Conservation (phyloP, 116 monocot species). For the Posidonia oceanica region DNA sequence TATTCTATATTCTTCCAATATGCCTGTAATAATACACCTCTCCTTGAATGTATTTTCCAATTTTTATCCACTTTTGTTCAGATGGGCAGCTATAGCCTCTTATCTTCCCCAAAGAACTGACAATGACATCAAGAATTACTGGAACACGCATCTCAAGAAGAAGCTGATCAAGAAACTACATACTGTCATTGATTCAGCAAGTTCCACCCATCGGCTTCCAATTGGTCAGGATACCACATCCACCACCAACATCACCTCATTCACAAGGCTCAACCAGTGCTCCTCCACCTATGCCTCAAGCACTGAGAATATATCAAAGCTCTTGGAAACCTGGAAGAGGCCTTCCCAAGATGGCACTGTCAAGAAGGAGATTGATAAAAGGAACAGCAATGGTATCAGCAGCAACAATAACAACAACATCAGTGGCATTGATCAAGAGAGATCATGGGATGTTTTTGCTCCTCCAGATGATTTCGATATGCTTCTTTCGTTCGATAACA, state of each 20-base stretch:
- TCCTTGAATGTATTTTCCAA: neutral
- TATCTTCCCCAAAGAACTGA: conserved; percentile 80
- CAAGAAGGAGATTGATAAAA: neutral
- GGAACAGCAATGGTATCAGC: neutral
- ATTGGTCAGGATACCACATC: neutral
- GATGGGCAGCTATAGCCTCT: conserved; percentile 84
- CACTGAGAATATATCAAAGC: conserved; percentile 62
- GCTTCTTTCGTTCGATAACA: neutral
- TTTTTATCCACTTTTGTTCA: neutral
- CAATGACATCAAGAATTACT: conserved; percentile 88
- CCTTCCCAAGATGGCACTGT: neutral
- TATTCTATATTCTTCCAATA: neutral
- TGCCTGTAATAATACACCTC: neutral
- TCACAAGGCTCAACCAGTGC: conserved; percentile 8
- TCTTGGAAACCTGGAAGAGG: conserved; percentile 50
- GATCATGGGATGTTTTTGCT: neutral
- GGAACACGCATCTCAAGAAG: conserved; percentile 85
- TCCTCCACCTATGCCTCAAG: conserved; percentile 31
- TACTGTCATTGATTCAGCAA: conserved; percentile 1
- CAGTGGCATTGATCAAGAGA: neutral
- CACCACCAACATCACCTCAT: neutral
- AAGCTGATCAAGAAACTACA: conserved; percentile 27
- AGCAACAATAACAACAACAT: neutral
- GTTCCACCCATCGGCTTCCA: neutral
- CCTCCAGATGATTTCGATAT: too few species aligned